Percentiles rank a stretch among this genome's conserved stretches.
Evolutionary conservation across 2,329 filamentous ascomycete genomes (phyloP).

Genomic region (Lecanicillium sp.): DNA sequence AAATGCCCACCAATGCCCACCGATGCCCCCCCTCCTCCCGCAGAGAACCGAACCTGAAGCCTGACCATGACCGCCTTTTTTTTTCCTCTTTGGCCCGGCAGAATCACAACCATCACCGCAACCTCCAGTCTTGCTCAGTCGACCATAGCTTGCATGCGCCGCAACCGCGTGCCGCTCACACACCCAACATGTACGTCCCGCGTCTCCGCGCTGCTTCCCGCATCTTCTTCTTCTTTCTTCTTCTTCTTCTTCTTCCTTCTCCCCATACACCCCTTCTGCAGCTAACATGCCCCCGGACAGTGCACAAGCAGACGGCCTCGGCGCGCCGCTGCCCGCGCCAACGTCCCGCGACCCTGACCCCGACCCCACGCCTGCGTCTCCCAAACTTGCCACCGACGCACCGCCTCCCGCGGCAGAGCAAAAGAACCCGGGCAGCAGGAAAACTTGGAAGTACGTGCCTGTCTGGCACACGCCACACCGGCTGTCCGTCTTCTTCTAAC

Average conservation of each 20-base stretch:
- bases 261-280: too few species aligned
- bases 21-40: not conserved
- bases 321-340: not conserved
- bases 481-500: too few species aligned
- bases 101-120: too few species aligned
- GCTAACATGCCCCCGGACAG: not conserved
- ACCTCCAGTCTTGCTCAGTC: not conserved
- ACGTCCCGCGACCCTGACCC: not conserved
- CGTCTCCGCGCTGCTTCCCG: too few species aligned
- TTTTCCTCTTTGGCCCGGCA: not conserved
- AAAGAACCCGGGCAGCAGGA: not conserved
- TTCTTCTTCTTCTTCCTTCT: too few species aligned
- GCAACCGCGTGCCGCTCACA: not conserved
- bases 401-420: too few species aligned
- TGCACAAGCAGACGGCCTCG: not conserved
- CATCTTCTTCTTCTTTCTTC: too few species aligned
- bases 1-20: too few species aligned
- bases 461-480: too few species aligned
- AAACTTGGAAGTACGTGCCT: slow-evolving; percentile 1
- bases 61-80: slow-evolving; percentile 6
- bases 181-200: not conserved
- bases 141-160: not conserved
- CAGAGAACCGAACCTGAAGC: not conserved
- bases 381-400: too few species aligned
- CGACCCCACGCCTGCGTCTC: too few species aligned